phyloP scores from a whole-genome alignment of 805 yeast species.

The Naumovozyma baii region DNA sequence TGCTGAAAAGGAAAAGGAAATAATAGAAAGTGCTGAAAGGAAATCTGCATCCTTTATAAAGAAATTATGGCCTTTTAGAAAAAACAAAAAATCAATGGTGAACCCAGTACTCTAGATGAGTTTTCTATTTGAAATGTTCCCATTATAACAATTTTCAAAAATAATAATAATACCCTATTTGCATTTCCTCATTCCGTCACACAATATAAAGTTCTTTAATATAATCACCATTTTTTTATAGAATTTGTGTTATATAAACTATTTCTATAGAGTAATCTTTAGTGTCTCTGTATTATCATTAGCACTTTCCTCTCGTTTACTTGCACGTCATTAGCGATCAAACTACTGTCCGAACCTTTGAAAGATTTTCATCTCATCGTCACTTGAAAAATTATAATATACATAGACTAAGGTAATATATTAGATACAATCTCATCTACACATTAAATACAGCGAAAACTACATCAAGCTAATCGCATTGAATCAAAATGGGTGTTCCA shows the following conservation, averaged over 20 bases:
- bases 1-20: conserved; percentile 1
- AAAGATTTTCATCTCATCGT: neutral
- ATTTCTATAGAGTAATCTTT: too few relatives aligned
- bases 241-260: too few relatives aligned
- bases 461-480: too few relatives aligned
- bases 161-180: neutral
- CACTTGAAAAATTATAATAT: too few relatives aligned
- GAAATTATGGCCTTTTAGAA: neutral
- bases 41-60: neutral
- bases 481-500: conserved; percentile 89
- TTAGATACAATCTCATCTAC: neutral
- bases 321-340: neutral
- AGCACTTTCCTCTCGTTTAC: too few relatives aligned
- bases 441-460: neutral
- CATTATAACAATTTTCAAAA: neutral
- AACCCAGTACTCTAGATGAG: neutral
- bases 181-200: too few relatives aligned
- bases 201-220: too few relatives aligned
- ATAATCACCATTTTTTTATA: too few relatives aligned
- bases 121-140: neutral
- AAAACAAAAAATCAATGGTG: too few relatives aligned
- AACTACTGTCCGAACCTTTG: too few relatives aligned
- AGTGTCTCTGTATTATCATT: too few relatives aligned
- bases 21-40: neutral
- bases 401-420: neutral